A percentile compares a stretch with the other conserved stretches of the same genome.
Conservation (phyloP, 208 protist genomes). For the Strigomonas culicis region DNA sequence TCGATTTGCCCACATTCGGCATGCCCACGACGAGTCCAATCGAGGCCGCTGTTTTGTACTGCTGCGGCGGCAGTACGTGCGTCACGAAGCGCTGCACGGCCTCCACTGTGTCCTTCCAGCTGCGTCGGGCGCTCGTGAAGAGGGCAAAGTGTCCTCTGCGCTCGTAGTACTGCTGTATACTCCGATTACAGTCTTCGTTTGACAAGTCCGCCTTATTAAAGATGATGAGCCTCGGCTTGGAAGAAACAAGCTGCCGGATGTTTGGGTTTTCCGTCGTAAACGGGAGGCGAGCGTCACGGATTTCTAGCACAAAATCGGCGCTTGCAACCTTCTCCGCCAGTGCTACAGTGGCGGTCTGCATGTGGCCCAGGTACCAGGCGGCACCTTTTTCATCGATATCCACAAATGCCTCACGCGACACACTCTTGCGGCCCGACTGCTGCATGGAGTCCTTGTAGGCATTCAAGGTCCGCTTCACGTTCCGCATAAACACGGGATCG, state of each 20-base stretch:
- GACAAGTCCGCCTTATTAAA: constrained; percentile 92
- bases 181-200: constrained; percentile 81
- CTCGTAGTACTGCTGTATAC: constrained; percentile 84
- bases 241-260: constrained; percentile 42
- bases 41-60: constrained; percentile 69
- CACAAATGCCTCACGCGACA: constrained; percentile 84
- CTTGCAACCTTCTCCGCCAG: constrained; percentile 73
- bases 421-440: constrained; percentile 36
- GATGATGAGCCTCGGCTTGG: constrained; percentile 78
- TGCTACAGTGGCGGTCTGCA: constrained; percentile 54
- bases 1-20: constrained; percentile 95
- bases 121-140: constrained; percentile 77
- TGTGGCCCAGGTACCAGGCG: constrained; percentile 89
- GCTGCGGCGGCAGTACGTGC: constrained; percentile 53
- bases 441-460: constrained; percentile 78
- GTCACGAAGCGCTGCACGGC: constrained; percentile 77
- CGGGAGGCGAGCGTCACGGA: constrained; percentile 89
- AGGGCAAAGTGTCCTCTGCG: constrained; percentile 53
- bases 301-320: constrained; percentile 91
- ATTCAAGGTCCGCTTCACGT: constrained; percentile 76
- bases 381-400: constrained; percentile 84
- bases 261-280: constrained; percentile 88
- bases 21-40: constrained; percentile 91
- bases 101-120: constrained; percentile 78
- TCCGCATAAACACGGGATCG: constrained; percentile 87